Conservation (phyloP, 2,329 filamentous ascomycete genomes). For the Stemphylium lycopersici region DNA sequence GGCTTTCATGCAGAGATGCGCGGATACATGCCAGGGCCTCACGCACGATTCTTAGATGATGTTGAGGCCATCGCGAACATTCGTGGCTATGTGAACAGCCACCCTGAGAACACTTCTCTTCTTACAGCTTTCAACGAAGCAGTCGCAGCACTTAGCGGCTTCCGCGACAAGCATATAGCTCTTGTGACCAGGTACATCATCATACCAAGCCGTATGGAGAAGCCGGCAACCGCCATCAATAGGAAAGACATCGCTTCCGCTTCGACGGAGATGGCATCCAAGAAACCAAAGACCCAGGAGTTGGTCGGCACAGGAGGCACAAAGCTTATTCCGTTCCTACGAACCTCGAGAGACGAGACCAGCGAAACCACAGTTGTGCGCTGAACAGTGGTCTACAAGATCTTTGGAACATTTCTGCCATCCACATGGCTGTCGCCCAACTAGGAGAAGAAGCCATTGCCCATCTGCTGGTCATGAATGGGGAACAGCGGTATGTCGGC, state of each 20-base stretch:
- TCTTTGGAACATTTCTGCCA: neutral
- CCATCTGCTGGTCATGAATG: constrained; percentile 36
- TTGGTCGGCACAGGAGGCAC: constrained; percentile 60
- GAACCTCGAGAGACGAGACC: constrained; percentile 59
- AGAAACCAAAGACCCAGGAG: constrained; percentile 44
- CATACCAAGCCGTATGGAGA: constrained; percentile 46
- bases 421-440: neutral
- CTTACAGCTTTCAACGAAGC: constrained; percentile 55
- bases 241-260: constrained; percentile 54
- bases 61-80: constrained; percentile 55
- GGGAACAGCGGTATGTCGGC: constrained; percentile 43
- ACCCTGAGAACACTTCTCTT: constrained; percentile 43
- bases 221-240: constrained; percentile 27
- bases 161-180: constrained; percentile 60
- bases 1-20: constrained; percentile 56
- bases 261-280: constrained; percentile 48
- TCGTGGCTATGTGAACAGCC: constrained; percentile 51
- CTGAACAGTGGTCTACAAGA: neutral
- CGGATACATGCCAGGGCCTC: constrained; percentile 61
- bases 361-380: constrained; percentile 45
- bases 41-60: constrained; percentile 58
- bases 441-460: constrained; percentile 15
- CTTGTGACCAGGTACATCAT: constrained; percentile 62
- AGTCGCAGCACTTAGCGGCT: constrained; percentile 52
- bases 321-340: constrained; percentile 60